Evolutionary conservation across 78 protist species (phyloP).

Genomic region (Dictyostelium citrinum): DNA sequence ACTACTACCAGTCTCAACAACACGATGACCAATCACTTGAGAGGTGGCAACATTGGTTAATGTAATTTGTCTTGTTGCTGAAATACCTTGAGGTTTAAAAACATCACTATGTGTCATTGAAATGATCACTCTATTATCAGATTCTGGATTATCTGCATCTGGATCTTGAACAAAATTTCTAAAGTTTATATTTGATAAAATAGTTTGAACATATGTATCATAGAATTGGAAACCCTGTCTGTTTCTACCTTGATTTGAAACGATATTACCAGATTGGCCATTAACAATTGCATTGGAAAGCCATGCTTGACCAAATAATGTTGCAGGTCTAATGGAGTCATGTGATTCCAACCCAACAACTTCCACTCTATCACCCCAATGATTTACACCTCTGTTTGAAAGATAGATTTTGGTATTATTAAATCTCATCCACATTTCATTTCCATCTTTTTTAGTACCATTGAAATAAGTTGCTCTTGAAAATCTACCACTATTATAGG

Average conservation of each 20-base stretch:
- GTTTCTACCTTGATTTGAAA: background rate
- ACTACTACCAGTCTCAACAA: slow-evolving; percentile 30
- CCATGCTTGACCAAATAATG: slow-evolving; percentile 65
- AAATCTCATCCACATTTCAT: slow-evolving; percentile 48
- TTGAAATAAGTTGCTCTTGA: slow-evolving; percentile 15
- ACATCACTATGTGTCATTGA: slow-evolving; percentile 81
- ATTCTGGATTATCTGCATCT: background rate
- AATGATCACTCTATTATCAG: slow-evolving; percentile 44
- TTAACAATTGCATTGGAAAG: slow-evolving; percentile 38
- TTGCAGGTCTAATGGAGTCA: slow-evolving; percentile 21
- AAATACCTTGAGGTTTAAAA: slow-evolving; percentile 73
- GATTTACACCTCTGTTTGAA: slow-evolving; percentile 12
- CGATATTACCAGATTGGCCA: slow-evolving; percentile 33
- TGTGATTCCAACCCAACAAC: slow-evolving; percentile 9
- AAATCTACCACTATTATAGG: slow-evolving; percentile 33
- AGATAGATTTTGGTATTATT: slow-evolving; percentile 23
- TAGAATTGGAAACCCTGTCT: slow-evolving; percentile 88
- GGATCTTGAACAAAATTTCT: slow-evolving; percentile 27
- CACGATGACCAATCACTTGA: slow-evolving; percentile 29
- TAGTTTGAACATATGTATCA: slow-evolving; percentile 73
- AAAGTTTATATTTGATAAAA: slow-evolving; percentile 48
- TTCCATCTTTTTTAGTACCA: background rate
- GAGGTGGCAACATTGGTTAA: background rate
- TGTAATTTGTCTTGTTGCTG: slow-evolving; percentile 13
- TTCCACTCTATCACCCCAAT: slow-evolving; percentile 64